Evolutionary conservation across 192 early-diverging fungal species (phyloP).

Genomic region (Linderina pennispora): DNA sequence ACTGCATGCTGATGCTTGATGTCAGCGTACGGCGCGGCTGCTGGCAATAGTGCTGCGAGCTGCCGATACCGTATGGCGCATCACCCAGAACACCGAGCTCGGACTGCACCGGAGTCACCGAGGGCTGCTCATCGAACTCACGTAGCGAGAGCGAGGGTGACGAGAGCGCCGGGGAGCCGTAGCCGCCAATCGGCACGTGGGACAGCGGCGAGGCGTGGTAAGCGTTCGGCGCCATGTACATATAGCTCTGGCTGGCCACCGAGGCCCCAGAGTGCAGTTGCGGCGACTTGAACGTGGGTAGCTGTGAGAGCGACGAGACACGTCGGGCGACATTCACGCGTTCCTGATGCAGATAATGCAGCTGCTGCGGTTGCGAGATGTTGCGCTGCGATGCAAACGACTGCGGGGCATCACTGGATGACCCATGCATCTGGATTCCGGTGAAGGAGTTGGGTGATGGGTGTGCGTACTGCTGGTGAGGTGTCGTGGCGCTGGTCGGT

Average conservation of each 20-base stretch:
- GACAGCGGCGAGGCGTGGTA: slow-evolving; percentile 14
- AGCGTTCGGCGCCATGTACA: background rate
- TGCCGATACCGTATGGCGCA: too few species aligned
- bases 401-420: background rate
- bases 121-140: slow-evolving; percentile 7
- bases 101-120: slow-evolving; percentile 2
- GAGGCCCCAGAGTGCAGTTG: background rate
- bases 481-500: slow-evolving; percentile 2
- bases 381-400: background rate
- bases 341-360: slow-evolving; percentile 21
- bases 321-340: slow-evolving; percentile 26
- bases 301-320: slow-evolving; percentile 37
- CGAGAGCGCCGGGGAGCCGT: slow-evolving; percentile 25
- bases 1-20: slow-evolving; percentile 44
- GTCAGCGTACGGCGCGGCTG: slow-evolving; percentile 11
- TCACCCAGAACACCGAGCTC: too few species aligned
- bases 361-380: background rate
- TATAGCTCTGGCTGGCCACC: background rate
- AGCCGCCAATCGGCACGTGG: slow-evolving; percentile 12
- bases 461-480: background rate
- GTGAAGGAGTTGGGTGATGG: background rate
- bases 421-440: background rate
- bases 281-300: slow-evolving; percentile 18
- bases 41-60: slow-evolving; percentile 13
- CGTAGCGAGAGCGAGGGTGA: slow-evolving; percentile 15